phyloP scores from a whole-genome alignment of 495 filamentous ascomycete species.

The Aspergillus panamensis region DNA sequence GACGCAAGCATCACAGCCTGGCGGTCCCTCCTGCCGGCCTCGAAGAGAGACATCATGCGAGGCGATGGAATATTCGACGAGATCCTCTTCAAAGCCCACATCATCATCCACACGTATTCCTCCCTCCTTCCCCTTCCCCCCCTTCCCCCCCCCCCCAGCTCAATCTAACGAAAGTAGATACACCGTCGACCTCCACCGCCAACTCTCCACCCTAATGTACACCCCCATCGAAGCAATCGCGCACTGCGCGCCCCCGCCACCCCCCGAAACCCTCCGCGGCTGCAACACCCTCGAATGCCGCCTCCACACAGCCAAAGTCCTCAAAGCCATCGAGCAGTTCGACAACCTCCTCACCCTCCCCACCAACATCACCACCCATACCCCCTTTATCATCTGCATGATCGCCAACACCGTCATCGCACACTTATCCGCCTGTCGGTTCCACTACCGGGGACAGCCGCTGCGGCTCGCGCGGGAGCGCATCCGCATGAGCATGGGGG shows the following conservation, averaged over 20 bases:
- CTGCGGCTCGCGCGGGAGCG: conserved; percentile 17
- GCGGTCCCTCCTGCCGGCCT: conserved; percentile 15
- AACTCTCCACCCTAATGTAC: conserved; percentile 17
- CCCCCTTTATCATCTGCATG: conserved; percentile 27
- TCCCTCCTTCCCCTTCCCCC: background rate
- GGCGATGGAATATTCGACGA: conserved; percentile 22
- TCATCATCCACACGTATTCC: conserved; percentile 22
- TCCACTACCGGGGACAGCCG: conserved; percentile 13
- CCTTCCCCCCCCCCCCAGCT: no score
- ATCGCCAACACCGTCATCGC: conserved; percentile 25
- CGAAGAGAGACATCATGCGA: conserved; percentile 17
- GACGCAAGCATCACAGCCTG: conserved; percentile 20
- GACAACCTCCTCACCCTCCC: conserved; percentile 22
- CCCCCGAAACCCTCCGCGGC: conserved; percentile 10
- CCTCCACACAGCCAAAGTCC: conserved; percentile 22
- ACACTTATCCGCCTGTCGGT: conserved; percentile 23
- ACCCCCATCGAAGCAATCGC: conserved; percentile 20
- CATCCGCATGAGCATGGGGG: conserved; percentile 23
- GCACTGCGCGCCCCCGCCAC: conserved; percentile 17
- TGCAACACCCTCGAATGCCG: conserved; percentile 14
- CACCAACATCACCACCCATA: conserved; percentile 18
- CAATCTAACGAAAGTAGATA: conserved; percentile 12
- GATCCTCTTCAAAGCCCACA: conserved; percentile 24
- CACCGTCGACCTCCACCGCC: conserved; percentile 23
- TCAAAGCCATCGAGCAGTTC: conserved; percentile 18